These are phyloP conservation scores for Pseudogymnoascus sp. DNA, from an alignment of 2,329 filamentous ascomycete genomes.

Conservation along the genomic window DNA sequence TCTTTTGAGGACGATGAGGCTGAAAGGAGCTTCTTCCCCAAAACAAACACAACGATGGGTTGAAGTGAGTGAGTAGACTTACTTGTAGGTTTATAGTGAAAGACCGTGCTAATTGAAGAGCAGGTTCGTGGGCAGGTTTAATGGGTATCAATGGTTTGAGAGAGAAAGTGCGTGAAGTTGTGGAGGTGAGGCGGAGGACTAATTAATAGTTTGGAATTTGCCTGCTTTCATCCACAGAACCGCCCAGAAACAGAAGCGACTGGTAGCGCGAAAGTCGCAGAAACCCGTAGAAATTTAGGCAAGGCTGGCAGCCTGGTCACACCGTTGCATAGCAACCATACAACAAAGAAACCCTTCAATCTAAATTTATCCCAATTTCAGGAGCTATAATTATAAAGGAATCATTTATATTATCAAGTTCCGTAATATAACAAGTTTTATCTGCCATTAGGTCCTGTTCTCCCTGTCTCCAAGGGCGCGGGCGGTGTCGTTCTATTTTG, in stretches of 20 bases:
- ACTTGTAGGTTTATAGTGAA: not conserved
- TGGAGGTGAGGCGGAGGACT: slow-evolving; percentile 8
- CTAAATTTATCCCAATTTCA: not conserved
- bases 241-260: slow-evolving; percentile 10
- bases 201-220: slow-evolving; percentile 11
- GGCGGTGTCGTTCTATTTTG: not conserved
- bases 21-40: not conserved
- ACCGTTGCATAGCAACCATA: slow-evolving; percentile 7
- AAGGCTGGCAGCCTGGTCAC: slow-evolving; percentile 6
- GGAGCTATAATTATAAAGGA: not conserved
- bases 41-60: not conserved
- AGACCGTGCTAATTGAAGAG: slow-evolving; percentile 9
- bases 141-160: slow-evolving; percentile 10
- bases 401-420: not conserved
- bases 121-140: slow-evolving; percentile 3
- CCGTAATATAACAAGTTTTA: not conserved
- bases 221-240: slow-evolving; percentile 5
- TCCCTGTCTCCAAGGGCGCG: not conserved
- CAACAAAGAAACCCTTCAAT: not conserved
- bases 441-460: not conserved
- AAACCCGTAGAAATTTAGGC: slow-evolving; percentile 10
- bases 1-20: not conserved
- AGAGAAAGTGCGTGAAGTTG: slow-evolving; percentile 7
- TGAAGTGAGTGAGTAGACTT: not conserved
- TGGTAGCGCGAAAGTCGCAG: slow-evolving; percentile 10